Conservation (phyloP, 441 rosid species). For the Viola pubescens region DNA sequence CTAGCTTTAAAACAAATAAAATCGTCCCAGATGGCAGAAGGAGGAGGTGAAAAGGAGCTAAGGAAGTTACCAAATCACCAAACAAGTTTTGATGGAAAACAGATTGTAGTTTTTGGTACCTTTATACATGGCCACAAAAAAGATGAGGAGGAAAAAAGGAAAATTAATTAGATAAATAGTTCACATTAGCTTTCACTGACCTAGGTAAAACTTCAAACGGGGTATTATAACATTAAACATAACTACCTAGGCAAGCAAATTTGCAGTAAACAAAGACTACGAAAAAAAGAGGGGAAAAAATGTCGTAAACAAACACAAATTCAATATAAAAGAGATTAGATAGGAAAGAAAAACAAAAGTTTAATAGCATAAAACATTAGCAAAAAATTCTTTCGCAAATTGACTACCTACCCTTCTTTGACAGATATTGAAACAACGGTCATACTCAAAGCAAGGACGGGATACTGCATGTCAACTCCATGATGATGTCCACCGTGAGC, state of each 20-base stretch:
- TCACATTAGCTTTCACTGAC: conserved; percentile 1
- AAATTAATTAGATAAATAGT: not conserved
- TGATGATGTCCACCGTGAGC: conserved; percentile 44
- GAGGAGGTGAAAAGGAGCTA: too few relatives aligned
- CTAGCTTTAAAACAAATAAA: too few relatives aligned
- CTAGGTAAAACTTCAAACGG: not conserved
- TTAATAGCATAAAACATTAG: not conserved
- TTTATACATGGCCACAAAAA: not conserved
- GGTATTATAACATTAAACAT: too few relatives aligned
- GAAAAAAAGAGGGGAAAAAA: too few relatives aligned
- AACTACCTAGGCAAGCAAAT: too few relatives aligned
- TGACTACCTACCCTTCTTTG: conserved; percentile 67
- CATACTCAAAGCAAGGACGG: conserved; percentile 67
- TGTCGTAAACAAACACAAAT: too few relatives aligned
- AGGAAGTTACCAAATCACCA: too few relatives aligned
- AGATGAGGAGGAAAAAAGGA: not conserved
- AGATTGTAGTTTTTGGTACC: not conserved
- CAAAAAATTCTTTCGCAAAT: not conserved
- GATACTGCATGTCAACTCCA: conserved; percentile 60
- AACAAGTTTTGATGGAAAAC: too few relatives aligned
- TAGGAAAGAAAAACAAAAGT: not conserved
- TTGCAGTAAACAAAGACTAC: too few relatives aligned
- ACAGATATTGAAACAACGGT: conserved; percentile 66
- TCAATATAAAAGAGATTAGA: not conserved
- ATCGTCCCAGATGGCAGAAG: too few relatives aligned